phyloP scores from a whole-genome alignment of 108 stramenopile species.

The Cafeteria roenbergensis region DNA sequence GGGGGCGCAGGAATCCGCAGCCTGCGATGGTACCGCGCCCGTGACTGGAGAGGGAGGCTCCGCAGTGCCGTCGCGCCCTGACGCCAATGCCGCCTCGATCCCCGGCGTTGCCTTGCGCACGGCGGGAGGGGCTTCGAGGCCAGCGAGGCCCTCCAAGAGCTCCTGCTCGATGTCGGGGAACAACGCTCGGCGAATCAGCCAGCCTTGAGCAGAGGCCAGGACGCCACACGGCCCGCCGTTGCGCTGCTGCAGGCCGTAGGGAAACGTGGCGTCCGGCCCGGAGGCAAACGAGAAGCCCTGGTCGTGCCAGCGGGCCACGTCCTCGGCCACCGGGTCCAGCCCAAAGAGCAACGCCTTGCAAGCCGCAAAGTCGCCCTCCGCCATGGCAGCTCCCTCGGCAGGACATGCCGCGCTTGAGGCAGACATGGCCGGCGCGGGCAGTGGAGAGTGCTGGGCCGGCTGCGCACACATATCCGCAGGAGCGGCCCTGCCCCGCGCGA shows the following conservation, averaged over 20 bases:
- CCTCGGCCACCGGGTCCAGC: too few relatives aligned
- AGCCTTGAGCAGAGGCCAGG: slow-evolving; percentile 5
- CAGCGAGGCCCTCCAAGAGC: background rate
- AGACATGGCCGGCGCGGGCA: too few relatives aligned
- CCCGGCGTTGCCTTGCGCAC: background rate
- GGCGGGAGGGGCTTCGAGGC: background rate
- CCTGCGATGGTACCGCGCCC: background rate
- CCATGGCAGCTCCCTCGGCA: too few relatives aligned
- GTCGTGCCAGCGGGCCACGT: background rate
- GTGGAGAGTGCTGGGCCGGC: too few relatives aligned
- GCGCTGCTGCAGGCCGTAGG: slow-evolving; percentile 7
- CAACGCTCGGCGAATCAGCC: background rate
- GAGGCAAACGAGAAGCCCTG: background rate
- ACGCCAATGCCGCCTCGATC: background rate
- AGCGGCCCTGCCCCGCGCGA: too few relatives aligned
- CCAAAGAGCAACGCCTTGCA: too few relatives aligned
- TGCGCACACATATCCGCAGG: too few relatives aligned
- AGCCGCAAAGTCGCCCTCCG: too few relatives aligned
- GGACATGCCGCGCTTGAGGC: too few relatives aligned
- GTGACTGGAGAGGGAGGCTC: background rate
- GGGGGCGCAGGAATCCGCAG: too few relatives aligned
- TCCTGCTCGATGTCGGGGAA: background rate
- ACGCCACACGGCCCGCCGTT: slow-evolving; percentile 16
- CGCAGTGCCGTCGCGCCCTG: background rate
- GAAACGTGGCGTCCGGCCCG: background rate